A percentile compares a stretch with the other conserved stretches of the same genome.
These are phyloP conservation scores for Monosporascus sp. DNA, from an alignment of 2,329 filamentous ascomycete genomes.

Conservation along the genomic window DNA sequence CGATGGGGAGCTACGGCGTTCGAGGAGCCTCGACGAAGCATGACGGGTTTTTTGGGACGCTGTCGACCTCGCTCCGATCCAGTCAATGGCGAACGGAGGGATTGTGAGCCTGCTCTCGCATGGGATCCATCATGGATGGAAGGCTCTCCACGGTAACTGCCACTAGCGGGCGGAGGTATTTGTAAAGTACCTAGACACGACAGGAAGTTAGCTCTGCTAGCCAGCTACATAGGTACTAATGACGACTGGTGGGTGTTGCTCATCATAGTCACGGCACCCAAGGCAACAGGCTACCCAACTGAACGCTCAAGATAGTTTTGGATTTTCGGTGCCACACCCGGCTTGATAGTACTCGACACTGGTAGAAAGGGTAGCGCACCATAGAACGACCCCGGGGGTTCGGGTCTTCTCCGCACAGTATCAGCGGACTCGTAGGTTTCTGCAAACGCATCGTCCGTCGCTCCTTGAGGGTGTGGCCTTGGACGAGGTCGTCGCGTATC, in stretches of 20 bases:
- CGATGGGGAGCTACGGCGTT: conserved; percentile 67
- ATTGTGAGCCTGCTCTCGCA: conserved; percentile 28
- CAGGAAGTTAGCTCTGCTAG: conserved; percentile 17
- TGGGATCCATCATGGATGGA: conserved; percentile 33
- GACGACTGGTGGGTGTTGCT: not conserved
- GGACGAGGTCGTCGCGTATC: conserved; percentile 41
- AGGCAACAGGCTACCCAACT: not conserved
- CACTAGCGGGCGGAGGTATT: conserved; percentile 22
- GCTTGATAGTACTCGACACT: not conserved
- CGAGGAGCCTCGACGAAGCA: conserved; percentile 70
- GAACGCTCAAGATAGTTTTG: not conserved
- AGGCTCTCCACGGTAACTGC: conserved; percentile 30
- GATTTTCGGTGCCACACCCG: conserved; percentile 5
- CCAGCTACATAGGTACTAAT: not conserved
- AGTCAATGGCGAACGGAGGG: conserved; percentile 40
- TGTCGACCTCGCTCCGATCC: conserved; percentile 43
- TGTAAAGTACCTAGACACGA: conserved; percentile 29
- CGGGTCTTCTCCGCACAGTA: conserved; percentile 53
- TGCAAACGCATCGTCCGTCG: conserved; percentile 39
- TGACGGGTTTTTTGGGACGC: conserved; percentile 64
- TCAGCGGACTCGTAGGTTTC: conserved; percentile 57
- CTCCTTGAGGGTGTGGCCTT: conserved; percentile 24
- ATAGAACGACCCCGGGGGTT: conserved; percentile 48
- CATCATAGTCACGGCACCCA: not conserved
- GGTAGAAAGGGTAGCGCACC: conserved; percentile 37